Conservation (phyloP, 2,329 filamentous ascomycete genomes). For the Bipolaris oryzae region DNA sequence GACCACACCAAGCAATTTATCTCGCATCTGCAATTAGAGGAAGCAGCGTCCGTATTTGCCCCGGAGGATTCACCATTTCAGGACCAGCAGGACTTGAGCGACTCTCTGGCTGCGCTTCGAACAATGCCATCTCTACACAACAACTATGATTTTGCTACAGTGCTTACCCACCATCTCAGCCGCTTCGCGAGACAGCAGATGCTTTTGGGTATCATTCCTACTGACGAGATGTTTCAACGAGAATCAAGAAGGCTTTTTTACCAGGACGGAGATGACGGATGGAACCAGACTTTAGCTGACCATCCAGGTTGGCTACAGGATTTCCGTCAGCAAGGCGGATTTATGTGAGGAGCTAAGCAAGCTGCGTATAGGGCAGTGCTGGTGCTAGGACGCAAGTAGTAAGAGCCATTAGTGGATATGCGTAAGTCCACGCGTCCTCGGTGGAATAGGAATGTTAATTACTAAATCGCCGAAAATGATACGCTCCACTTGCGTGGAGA, state of each 20-base stretch:
- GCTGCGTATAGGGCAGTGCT: not conserved
- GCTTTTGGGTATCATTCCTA: slow-evolving; percentile 47
- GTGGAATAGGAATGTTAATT: not conserved
- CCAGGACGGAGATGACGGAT: slow-evolving; percentile 52
- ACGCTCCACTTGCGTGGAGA: not conserved
- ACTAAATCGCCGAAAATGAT: not conserved
- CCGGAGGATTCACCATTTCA: not conserved
- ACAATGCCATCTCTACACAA: slow-evolving; percentile 25
- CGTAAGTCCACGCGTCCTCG: not conserved
- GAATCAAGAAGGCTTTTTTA: slow-evolving; percentile 54
- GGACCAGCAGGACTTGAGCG: not conserved
- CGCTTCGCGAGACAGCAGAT: slow-evolving; percentile 50
- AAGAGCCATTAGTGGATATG: not conserved
- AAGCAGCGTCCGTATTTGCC: not conserved
- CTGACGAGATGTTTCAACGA: slow-evolving; percentile 57
- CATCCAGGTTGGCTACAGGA: slow-evolving; percentile 11
- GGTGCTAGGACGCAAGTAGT: not conserved
- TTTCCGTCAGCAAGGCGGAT: slow-evolving; percentile 8
- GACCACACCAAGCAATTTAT: slow-evolving; percentile 31
- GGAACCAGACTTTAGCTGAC: slow-evolving; percentile 48
- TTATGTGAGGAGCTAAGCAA: not conserved
- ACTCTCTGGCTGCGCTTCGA: not conserved
- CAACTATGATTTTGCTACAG: slow-evolving; percentile 47
- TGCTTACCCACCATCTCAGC: slow-evolving; percentile 51
- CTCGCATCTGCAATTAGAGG: slow-evolving; percentile 14